Evolutionary conservation across 1,284 basidiomycete genomes (phyloP).

Genomic region (Cryptococcus sp.): DNA sequence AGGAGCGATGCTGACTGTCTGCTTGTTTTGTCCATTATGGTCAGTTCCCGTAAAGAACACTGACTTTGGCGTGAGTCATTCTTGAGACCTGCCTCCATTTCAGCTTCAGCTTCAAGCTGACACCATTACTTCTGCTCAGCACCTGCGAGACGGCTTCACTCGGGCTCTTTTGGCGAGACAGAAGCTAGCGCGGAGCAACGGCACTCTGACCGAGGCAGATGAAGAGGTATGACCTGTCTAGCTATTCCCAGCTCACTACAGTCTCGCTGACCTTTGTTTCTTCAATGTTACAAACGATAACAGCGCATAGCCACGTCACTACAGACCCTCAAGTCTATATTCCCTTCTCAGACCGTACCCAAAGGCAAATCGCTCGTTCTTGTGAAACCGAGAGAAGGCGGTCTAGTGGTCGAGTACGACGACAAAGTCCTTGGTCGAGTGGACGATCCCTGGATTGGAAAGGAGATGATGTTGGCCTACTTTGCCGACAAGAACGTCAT

Average conservation of each 20-base stretch:
- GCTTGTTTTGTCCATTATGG: neutral
- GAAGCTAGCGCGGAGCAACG: slow-evolving; percentile 47
- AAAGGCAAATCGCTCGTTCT: slow-evolving; percentile 56
- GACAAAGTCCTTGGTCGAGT: slow-evolving; percentile 50
- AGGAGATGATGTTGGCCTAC: slow-evolving; percentile 54
- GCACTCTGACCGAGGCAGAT: slow-evolving; percentile 36
- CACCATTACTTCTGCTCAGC: slow-evolving; percentile 23
- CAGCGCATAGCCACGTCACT: slow-evolving; percentile 45
- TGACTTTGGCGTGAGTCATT: slow-evolving; percentile 50
- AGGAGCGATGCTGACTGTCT: too few relatives aligned
- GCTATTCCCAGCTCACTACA: too few relatives aligned
- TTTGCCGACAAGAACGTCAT: slow-evolving; percentile 53
- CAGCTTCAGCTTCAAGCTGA: neutral
- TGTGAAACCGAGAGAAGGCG: slow-evolving; percentile 41
- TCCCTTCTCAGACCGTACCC: slow-evolving; percentile 55
- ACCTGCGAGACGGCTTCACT: slow-evolving; percentile 59
- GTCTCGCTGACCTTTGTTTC: neutral
- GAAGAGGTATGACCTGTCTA: slow-evolving; percentile 31
- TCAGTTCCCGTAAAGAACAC: slow-evolving; percentile 58
- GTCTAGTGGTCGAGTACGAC: slow-evolving; percentile 50
- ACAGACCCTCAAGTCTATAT: slow-evolving; percentile 54
- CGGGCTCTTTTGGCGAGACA: slow-evolving; percentile 56
- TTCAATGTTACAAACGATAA: neutral
- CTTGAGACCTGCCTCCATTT: neutral
- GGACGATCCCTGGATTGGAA: slow-evolving; percentile 48